Conservation (phyloP, 192 early-diverging fungal species). For the Entomortierella lignicola region DNA sequence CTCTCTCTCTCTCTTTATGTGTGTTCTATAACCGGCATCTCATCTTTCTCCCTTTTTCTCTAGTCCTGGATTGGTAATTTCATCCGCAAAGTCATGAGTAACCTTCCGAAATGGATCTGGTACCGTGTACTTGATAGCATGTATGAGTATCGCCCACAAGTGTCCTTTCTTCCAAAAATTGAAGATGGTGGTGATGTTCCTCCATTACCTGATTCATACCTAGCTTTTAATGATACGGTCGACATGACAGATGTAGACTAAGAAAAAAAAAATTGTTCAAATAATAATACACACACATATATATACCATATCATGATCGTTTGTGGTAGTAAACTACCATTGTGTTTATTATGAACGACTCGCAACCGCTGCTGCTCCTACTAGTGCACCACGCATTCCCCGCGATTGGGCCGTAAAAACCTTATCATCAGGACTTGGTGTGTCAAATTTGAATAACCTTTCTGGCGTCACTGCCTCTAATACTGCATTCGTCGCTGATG, state of each 20-base stretch:
- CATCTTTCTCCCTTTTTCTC: background rate
- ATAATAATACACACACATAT: slow-evolving; percentile 1
- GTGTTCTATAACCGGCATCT: background rate
- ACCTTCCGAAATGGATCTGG: slow-evolving; percentile 42
- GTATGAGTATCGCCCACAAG: slow-evolving; percentile 39
- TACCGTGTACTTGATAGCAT: slow-evolving; percentile 27
- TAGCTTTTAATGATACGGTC: background rate
- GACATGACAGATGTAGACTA: slow-evolving; percentile 1
- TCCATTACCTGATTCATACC: slow-evolving; percentile 8
- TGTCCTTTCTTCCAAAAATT: slow-evolving; percentile 24
- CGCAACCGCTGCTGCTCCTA: no score
- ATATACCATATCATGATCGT: background rate
- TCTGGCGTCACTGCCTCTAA: background rate
- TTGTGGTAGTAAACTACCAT: background rate
- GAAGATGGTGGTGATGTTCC: slow-evolving; percentile 19
- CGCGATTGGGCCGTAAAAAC: slow-evolving; percentile 77
- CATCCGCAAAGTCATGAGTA: slow-evolving; percentile 40
- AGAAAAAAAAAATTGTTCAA: background rate
- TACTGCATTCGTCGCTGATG: background rate
- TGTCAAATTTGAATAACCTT: slow-evolving; percentile 74
- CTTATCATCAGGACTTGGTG: slow-evolving; percentile 87
- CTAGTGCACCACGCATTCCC: slow-evolving; percentile 40
- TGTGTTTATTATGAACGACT: background rate
- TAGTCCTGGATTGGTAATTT: slow-evolving; percentile 36
- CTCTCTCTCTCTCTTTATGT: background rate